Evolutionary conservation across 495 filamentous ascomycete genomes (phyloP), one percentile per base, ranked within the genome.

Genomic region (Penicillium coffeae): DNA sequence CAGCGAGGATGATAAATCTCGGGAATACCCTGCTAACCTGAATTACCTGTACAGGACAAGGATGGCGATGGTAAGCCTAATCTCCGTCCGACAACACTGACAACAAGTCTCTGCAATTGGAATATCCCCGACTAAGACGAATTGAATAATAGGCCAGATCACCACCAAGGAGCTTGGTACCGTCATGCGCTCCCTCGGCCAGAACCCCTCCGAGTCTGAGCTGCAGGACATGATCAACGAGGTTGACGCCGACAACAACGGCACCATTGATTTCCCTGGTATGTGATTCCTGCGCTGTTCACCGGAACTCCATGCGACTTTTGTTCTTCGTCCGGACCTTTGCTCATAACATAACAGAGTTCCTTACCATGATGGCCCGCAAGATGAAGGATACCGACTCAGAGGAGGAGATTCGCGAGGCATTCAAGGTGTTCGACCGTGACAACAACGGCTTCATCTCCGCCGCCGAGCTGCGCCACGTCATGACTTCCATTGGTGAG

Each of bases 321-420:
- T n/a, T n/a, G n/a, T n/a, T n/a, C n/a, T n/a, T n/a, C n/a, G n/a
- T n/a, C n/a, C n/a, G n/a, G n/a, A n/a, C n/a, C n/a, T n/a, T n/a
- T n/a, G n/a, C n/a, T n/a, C n/a, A n/a, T n/a, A n/a, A n/a, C n/a
- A n/a, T n/a, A 22, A 46, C 60, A 96, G 93, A 98, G 59, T 98
- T 98, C 76, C 80, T 97, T 47, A 97, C 93, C 50, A 98, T 97
- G 94, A 98, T 98, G 93, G 93, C 94, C 45, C 85, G 94, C 62
- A 97, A 97, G 78, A 98, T 98, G 94, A 98, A 97, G 82, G 94
- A 97, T 64, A 97, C 94, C 58, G 93, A 97, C 63, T 96, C 92
- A 42, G 94, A 98, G 76, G 94, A 97, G 77, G 93, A 98, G 72
- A 97, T 98, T 65, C 88, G 94, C 59, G 89, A 95, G 69, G 89